These are phyloP conservation scores for Aspergillus taichungensis DNA, from an alignment of 495 filamentous ascomycete species.

Conservation along the genomic window DNA sequence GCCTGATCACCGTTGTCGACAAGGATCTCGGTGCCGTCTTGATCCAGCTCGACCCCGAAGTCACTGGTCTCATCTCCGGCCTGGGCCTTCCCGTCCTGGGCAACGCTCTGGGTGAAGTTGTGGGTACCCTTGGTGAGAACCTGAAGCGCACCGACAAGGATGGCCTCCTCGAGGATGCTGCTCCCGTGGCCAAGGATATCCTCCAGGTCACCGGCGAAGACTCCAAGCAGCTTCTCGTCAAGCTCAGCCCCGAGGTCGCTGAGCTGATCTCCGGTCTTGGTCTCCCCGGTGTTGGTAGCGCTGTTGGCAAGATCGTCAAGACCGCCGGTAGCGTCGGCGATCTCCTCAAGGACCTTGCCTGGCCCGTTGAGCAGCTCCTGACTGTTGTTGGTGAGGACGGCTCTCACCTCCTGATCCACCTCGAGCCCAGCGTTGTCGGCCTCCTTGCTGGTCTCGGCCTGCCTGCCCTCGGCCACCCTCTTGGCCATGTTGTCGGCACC, in stretches of 20 bases:
- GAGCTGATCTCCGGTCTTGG: constrained; percentile 24
- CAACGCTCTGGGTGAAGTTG: constrained; percentile 19
- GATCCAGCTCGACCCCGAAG: constrained; percentile 25
- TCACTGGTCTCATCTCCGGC: constrained; percentile 23
- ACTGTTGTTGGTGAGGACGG: constrained; percentile 25
- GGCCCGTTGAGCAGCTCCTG: constrained; percentile 23
- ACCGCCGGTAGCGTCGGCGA: constrained; percentile 28
- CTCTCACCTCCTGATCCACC: constrained; percentile 27
- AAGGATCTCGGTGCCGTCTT: constrained; percentile 22
- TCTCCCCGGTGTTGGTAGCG: constrained; percentile 17
- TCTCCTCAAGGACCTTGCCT: constrained; percentile 27
- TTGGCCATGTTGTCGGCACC: constrained; percentile 28
- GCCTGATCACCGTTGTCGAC: constrained; percentile 24
- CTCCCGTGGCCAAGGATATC: constrained; percentile 19
- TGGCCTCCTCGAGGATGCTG: constrained; percentile 25
- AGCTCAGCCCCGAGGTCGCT: constrained; percentile 24
- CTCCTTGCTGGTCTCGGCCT: constrained; percentile 33
- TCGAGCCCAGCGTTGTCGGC: constrained; percentile 22
- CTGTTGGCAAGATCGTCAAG: constrained; percentile 22
- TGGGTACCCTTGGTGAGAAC: constrained; percentile 25
- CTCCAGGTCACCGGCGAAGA: constrained; percentile 27
- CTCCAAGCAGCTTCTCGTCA: constrained; percentile 23
- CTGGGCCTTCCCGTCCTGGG: constrained; percentile 27
- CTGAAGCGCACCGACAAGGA: constrained; percentile 15
- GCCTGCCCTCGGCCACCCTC: constrained; percentile 20